Percentiles rank a stretch among this genome's conserved stretches.
These are phyloP conservation scores for Suillus bovinus DNA, from an alignment of 768 basidiomycete species.

Conservation along the genomic window DNA sequence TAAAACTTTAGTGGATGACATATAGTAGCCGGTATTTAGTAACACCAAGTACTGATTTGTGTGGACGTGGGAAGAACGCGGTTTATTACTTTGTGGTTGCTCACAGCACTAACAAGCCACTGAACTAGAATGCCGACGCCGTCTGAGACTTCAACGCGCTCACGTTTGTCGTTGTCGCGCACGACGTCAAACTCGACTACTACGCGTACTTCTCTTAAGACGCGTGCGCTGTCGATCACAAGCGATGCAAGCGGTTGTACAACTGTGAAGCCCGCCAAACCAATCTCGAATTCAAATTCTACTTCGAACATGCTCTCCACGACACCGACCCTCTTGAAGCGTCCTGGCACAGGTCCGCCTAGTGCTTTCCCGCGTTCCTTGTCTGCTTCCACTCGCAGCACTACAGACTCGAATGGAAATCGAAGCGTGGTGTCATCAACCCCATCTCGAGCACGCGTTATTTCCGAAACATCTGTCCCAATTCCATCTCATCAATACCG, in stretches of 20 bases:
- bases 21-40: background rate
- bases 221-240: conserved; percentile 53
- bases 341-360: conserved; percentile 22
- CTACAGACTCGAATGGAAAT: conserved; percentile 5
- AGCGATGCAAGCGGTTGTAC: conserved; percentile 50
- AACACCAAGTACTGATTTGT: too few species aligned
- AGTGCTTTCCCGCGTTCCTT: conserved; percentile 25
- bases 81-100: conserved; percentile 2
- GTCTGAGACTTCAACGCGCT: conserved; percentile 57
- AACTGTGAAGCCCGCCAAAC: conserved; percentile 43
- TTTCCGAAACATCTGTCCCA: conserved; percentile 39
- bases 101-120: background rate
- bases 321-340: conserved; percentile 25
- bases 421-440: conserved; percentile 29
- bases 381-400: conserved; percentile 21
- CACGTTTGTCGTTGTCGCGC: conserved; percentile 39
- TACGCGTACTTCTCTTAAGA: conserved; percentile 49
- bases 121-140: conserved; percentile 33
- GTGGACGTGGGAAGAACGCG: conserved; percentile 1
- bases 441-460: conserved; percentile 43
- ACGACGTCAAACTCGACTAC: conserved; percentile 27
- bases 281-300: conserved; percentile 26
- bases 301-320: conserved; percentile 24
- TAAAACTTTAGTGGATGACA: background rate
- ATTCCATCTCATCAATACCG: conserved; percentile 24